Conservation (phyloP, 148 eudicot genomes). For the Fagopyrum tataricum region DNA sequence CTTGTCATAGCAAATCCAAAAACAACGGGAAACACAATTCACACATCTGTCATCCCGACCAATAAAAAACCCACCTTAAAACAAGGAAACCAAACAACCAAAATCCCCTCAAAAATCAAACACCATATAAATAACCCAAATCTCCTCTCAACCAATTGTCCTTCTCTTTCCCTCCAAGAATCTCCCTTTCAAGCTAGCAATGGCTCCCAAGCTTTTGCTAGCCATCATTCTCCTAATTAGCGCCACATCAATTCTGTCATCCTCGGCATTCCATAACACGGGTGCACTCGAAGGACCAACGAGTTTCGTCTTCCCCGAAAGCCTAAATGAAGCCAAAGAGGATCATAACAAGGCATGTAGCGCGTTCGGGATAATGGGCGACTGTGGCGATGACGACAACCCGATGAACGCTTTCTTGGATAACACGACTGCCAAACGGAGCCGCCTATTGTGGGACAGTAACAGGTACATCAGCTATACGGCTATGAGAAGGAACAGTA, state of each 20-base stretch:
- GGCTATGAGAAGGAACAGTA: slow-evolving; percentile 36
- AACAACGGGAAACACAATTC: background rate
- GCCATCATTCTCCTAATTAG: background rate
- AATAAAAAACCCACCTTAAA: background rate
- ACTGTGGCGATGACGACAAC: background rate
- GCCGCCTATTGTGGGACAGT: slow-evolving; percentile 1
- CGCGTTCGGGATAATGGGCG: background rate
- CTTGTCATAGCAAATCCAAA: background rate
- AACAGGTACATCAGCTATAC: slow-evolving; percentile 31
- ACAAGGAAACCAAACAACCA: background rate
- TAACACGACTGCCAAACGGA: background rate
- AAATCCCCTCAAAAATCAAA: background rate
- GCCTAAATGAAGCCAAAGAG: background rate
- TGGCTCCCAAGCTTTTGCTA: slow-evolving; percentile 12
- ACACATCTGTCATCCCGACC: background rate
- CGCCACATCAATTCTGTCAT: background rate
- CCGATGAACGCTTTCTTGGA: background rate
- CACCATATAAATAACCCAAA: background rate
- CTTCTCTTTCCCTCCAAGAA: background rate
- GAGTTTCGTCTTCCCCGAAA: background rate
- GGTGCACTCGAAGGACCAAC: background rate
- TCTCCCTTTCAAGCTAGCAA: background rate
- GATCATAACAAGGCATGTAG: background rate
- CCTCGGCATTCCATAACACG: background rate
- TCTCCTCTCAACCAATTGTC: background rate